Evolutionary conservation across 768 basidiomycete genomes (phyloP), one percentile per base, ranked within the genome.

Genomic region (Podaxis mareebaensis): DNA sequence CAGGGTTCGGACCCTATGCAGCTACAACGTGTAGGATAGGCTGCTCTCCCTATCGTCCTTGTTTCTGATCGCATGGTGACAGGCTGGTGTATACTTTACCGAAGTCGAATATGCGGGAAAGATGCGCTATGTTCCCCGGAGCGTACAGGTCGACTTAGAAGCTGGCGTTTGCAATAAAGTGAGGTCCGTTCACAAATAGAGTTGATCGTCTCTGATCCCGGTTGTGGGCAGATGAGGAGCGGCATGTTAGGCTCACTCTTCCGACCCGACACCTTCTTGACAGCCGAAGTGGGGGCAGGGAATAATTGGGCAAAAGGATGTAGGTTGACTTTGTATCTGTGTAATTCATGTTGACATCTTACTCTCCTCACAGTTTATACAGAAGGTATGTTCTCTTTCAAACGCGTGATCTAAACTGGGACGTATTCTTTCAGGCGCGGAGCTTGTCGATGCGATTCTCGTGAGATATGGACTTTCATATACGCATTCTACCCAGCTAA

Each of bases 301-400:
- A 97, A 98, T 70, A 96, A 96, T 66, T 97, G 93, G 92, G 95
- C 94, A 15, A 96, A 97, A 78, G 93, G 92, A 83, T 92, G 92
- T 92, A 68, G 77, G 89, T 79, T 46, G 26, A 40, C 46, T n/a
- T 53, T 53, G 2, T 0, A 66, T 58, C 22, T 40, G 28, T 20
- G 55, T 33, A 39, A 33, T 66, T 38, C 2, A 20, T 39, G 53
- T 42, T 57, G 61, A 42, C 63, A 44, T 55, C 24, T 62, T 1
- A 52, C n/a, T 28, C 56, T 39, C 36, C 38, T 66, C 33, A 39
- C 63, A 92, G 91, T 86, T 75, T 96, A 96, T 71, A 96, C 94
- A 2, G 95, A 96, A 78, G 93, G 94, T 86, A 76, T 53, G 38
- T 11, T n/a, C 4, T 11, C 42, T 49, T 15, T 46, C 33, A n/a